These are phyloP conservation scores for Yamadazyma diospyri DNA, from an alignment of 1,139 yeast genomes.

Conservation along the genomic window DNA sequence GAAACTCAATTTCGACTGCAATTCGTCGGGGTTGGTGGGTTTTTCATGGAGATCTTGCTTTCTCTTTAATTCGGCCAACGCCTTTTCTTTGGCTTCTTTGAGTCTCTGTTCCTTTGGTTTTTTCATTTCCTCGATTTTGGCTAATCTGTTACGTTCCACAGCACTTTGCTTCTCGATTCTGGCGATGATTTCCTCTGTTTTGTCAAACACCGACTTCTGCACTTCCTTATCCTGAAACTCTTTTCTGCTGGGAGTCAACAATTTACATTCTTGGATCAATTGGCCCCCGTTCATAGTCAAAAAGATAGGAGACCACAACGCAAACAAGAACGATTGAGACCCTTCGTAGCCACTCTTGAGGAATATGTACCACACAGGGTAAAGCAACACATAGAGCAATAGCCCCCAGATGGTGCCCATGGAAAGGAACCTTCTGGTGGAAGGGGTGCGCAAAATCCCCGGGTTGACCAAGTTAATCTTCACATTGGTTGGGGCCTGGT, in stretches of 20 bases:
- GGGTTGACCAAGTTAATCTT: conserved; percentile 83
- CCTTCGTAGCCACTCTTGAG: conserved; percentile 76
- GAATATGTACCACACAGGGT: conserved; percentile 81
- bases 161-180: conserved; percentile 71
- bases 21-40: conserved; percentile 32
- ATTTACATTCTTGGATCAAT: conserved; percentile 67
- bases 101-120: conserved; percentile 18
- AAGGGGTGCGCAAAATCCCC: conserved; percentile 84
- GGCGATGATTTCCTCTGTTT: conserved; percentile 55
- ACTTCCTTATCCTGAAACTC: conserved; percentile 63
- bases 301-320: conserved; percentile 70
- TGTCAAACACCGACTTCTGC: conserved; percentile 59
- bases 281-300: conserved; percentile 58
- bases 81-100: conserved; percentile 16
- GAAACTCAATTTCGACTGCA: conserved; percentile 30
- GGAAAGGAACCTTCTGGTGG: conserved; percentile 74
- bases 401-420: conserved; percentile 77
- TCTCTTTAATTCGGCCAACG: conserved; percentile 15
- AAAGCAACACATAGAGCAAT: conserved; percentile 59
- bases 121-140: conserved; percentile 18
- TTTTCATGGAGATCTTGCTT: conserved; percentile 29
- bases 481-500: conserved; percentile 65
- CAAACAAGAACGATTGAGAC: conserved; percentile 71
- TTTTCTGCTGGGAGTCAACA: conserved; percentile 54
- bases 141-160: conserved; percentile 48